Percentiles rank a stretch among this genome's conserved stretches.
These are phyloP conservation scores for Aspergillus sojae DNA, from an alignment of 2,329 filamentous ascomycete species.

Conservation along the genomic window DNA sequence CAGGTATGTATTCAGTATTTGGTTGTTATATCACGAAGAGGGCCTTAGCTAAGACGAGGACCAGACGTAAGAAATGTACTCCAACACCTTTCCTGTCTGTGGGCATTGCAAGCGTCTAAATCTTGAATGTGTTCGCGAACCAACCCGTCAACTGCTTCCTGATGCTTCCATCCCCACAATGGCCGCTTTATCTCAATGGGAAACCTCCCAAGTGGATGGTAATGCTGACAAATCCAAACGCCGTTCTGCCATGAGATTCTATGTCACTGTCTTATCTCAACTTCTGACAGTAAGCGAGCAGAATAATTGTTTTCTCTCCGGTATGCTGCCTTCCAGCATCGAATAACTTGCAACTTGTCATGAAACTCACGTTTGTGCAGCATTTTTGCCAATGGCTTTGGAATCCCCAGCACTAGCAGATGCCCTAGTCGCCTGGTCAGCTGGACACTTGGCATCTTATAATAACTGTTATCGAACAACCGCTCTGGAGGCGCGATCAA, in stretches of 20 bases:
- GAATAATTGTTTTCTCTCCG: constrained; percentile 1
- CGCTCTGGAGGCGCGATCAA: constrained; percentile 4
- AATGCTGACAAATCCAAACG: neutral
- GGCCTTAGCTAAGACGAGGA: neutral
- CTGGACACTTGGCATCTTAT: neutral
- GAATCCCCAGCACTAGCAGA: constrained; percentile 3
- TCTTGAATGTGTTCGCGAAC: neutral
- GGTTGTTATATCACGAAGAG: too few relatives aligned
- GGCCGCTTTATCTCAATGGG: neutral
- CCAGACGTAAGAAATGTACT: constrained; percentile 1
- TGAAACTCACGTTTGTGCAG: neutral
- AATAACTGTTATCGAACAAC: neutral
- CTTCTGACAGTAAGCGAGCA: neutral
- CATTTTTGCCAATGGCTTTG: neutral
- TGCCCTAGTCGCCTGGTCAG: neutral
- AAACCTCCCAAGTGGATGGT: too few relatives aligned
- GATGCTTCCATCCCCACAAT: neutral
- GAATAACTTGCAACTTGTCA: neutral
- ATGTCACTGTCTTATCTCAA: neutral
- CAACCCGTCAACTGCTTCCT: neutral
- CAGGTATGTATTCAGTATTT: neutral
- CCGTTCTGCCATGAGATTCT: neutral
- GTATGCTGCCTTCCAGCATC: neutral
- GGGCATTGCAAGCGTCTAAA: neutral
- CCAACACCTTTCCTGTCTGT: constrained; percentile 1